Conservation (phyloP, 352 stramenopile species). For the Pythium folliculosum region DNA sequence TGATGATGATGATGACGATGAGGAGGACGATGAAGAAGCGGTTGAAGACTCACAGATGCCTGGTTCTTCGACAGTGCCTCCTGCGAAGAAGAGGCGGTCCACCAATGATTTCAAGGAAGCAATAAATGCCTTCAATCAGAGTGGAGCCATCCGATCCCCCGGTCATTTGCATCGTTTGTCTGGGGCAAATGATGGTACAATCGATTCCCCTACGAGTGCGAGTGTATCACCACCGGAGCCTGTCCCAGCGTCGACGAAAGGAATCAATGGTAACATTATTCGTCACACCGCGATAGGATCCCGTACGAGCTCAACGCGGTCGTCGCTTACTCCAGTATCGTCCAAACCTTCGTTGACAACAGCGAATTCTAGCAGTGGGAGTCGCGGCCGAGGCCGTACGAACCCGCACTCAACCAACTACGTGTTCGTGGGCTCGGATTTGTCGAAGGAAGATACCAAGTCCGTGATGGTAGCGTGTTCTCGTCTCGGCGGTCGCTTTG, state of each 20-base stretch:
- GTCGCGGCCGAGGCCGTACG: background rate
- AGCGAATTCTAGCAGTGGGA: background rate
- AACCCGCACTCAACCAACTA: background rate
- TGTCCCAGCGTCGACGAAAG: background rate
- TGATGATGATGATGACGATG: slow-evolving; percentile 22
- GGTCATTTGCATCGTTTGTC: slow-evolving; percentile 20
- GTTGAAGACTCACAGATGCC: slow-evolving; percentile 35
- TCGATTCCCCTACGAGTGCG: slow-evolving; percentile 21
- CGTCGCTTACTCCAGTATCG: background rate
- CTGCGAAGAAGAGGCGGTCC: slow-evolving; percentile 33
- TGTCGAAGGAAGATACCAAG: slow-evolving; percentile 57
- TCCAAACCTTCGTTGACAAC: background rate
- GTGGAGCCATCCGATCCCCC: background rate
- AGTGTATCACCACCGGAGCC: background rate
- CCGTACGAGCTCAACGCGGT: background rate
- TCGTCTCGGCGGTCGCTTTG: slow-evolving; percentile 67
- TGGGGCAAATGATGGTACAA: slow-evolving; percentile 12
- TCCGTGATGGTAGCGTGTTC: slow-evolving; percentile 57
- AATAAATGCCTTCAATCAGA: slow-evolving; percentile 44
- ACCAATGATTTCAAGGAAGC: slow-evolving; percentile 57
- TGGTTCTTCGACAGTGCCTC: background rate
- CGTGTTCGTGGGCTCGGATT: slow-evolving; percentile 49
- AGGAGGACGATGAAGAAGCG: slow-evolving; percentile 22
- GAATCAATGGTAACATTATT: background rate
- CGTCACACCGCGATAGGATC: background rate